Conservation (phyloP, 257 asterid genomes). For the Plantago major region DNA sequence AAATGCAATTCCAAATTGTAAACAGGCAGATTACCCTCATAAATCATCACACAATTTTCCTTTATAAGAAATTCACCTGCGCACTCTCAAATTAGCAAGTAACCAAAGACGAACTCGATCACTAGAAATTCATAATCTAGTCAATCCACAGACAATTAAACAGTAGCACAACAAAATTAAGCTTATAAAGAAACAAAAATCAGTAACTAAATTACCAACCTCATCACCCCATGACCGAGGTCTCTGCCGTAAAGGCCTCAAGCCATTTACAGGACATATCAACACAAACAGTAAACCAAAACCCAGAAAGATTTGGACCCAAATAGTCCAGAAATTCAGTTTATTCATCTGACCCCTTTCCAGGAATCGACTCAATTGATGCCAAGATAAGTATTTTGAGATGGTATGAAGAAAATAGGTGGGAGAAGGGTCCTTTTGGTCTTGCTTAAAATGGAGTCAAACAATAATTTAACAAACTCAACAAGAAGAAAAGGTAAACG, state of each 20-base stretch:
- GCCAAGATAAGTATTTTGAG: slow-evolving; percentile 29
- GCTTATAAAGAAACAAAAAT: not conserved
- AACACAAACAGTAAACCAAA: slow-evolving; percentile 40
- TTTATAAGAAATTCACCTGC: too few species aligned
- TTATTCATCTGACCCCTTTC: slow-evolving; percentile 44
- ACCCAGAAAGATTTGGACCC: slow-evolving; percentile 38
- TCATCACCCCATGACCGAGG: slow-evolving; percentile 91
- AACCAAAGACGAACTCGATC: slow-evolving; percentile 4
- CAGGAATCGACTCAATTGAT: slow-evolving; percentile 46
- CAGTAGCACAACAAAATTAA: slow-evolving; percentile 13
- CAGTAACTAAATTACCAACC: slow-evolving; percentile 38
- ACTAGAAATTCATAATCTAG: slow-evolving; percentile 5
- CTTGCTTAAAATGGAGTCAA: slow-evolving; percentile 65
- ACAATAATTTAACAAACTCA: slow-evolving; percentile 52
- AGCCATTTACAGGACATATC: slow-evolving; percentile 47
- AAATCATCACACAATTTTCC: too few species aligned
- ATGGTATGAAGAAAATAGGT: not conserved
- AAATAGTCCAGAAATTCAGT: slow-evolving; percentile 29
- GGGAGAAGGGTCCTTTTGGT: slow-evolving; percentile 11
- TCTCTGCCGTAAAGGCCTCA: slow-evolving; percentile 86
- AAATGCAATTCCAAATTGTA: too few species aligned
- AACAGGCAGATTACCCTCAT: too few species aligned
- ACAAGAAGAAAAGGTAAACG: slow-evolving; percentile 46
- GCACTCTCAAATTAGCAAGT: slow-evolving; percentile 8
- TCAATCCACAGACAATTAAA: slow-evolving; percentile 10